Evolutionary conservation across 208 protist genomes (phyloP).

Genomic region (Vickermania spadyakhi): DNA sequence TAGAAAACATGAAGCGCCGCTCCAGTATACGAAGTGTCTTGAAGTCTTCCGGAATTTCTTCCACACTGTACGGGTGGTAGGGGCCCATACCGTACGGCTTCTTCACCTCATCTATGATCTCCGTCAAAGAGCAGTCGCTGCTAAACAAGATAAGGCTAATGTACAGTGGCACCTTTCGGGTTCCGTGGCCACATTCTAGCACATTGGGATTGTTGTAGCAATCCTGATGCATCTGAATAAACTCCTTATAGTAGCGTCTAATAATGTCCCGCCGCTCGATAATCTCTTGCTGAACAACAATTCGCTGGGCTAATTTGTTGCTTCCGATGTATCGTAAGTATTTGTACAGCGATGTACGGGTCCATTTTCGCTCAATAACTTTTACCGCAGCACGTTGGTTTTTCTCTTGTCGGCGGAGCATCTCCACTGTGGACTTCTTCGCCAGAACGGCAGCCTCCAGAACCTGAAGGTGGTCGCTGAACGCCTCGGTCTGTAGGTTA

Average conservation of each 20-base stretch:
- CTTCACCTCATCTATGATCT: background rate
- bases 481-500: background rate
- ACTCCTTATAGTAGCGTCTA: constrained; percentile 25
- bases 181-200: constrained; percentile 15
- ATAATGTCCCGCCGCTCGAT: constrained; percentile 58
- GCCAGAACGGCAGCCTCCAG: constrained; percentile 16
- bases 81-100: constrained; percentile 1
- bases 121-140: background rate
- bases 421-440: background rate
- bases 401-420: background rate
- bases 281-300: constrained; percentile 35
- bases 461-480: constrained; percentile 1
- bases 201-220: constrained; percentile 48
- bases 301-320: constrained; percentile 15
- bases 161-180: background rate
- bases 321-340: constrained; percentile 11
- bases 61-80: constrained; percentile 2
- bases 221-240: constrained; percentile 45
- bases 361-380: constrained; percentile 44
- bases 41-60: constrained; percentile 3
- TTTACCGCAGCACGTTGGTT: constrained; percentile 8
- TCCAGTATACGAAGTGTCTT: constrained; percentile 16
- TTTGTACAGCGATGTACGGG: constrained; percentile 10
- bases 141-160: constrained; percentile 10
- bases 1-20: constrained; percentile 34